phyloP scores from a whole-genome alignment of 169 alveolate genomes.

The Plasmodium sp. region DNA sequence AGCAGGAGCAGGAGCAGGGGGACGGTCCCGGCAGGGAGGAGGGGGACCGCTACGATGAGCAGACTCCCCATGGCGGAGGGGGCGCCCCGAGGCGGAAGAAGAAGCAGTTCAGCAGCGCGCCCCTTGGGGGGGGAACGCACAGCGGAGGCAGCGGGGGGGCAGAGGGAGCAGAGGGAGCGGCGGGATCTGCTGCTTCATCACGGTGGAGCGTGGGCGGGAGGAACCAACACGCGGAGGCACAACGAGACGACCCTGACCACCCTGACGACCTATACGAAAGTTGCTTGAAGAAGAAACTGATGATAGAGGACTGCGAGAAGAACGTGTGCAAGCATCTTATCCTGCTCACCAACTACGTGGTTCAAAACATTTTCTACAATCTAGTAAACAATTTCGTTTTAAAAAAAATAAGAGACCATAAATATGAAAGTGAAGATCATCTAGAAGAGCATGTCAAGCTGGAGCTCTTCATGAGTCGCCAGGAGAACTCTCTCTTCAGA shows the following conservation, averaged over 20 bases:
- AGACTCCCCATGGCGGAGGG: not conserved
- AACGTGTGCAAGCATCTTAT: constrained; percentile 70
- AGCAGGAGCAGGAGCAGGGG: not conserved
- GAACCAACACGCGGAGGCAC: not conserved
- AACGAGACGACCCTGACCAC: not conserved
- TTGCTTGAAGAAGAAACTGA: constrained; percentile 53
- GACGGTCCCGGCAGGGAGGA: not conserved
- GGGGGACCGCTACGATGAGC: not conserved
- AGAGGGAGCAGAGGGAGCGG: not conserved
- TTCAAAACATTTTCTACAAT: constrained; percentile 65
- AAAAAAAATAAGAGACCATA: constrained; percentile 56
- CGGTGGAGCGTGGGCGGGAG: not conserved
- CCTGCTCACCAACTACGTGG: constrained; percentile 49
- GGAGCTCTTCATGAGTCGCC: constrained; percentile 54
- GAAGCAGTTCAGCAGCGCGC: not conserved
- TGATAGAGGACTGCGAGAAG: constrained; percentile 41
- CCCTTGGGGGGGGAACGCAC: not conserved
- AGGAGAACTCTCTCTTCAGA: constrained; percentile 53
- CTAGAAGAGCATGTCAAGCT: constrained; percentile 37
- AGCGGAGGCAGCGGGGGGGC: not conserved
- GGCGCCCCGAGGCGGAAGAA: not conserved
- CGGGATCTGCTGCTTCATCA: not conserved
- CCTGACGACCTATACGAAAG: constrained; percentile 27
- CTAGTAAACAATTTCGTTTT: constrained; percentile 57
- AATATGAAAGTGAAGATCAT: constrained; percentile 64